Conservation (phyloP, 1,139 yeast species). For the Taphrina flavorubra region DNA sequence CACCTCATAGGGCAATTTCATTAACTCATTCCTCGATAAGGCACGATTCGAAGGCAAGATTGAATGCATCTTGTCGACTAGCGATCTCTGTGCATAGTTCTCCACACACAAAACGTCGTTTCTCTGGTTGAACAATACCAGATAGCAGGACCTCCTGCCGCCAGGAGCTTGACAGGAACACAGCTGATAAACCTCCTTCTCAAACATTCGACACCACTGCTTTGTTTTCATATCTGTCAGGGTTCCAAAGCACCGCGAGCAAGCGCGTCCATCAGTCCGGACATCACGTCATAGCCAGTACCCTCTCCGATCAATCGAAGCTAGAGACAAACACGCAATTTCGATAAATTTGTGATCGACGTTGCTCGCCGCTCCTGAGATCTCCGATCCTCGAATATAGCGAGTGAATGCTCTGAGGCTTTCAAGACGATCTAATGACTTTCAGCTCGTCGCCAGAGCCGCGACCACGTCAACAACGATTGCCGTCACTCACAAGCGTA, state of each 20-base stretch:
- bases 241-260: neutral
- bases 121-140: no score
- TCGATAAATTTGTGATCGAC: constrained; percentile 14
- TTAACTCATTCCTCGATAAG: no score
- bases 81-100: no score
- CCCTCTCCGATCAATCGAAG: neutral
- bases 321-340: constrained; percentile 17
- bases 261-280: neutral
- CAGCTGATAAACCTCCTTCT: no score
- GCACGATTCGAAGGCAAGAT: no score
- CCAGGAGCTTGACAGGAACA: no score
- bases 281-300: constrained; percentile 1
- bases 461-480: constrained; percentile 20
- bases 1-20: no score
- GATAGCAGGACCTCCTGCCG: no score
- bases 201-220: no score
- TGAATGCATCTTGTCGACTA: no score
- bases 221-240: no score
- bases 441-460: constrained; percentile 25
- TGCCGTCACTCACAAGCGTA: constrained; percentile 32
- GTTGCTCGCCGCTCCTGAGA: constrained; percentile 1
- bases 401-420: constrained; percentile 7
- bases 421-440: neutral
- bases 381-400: neutral
- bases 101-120: no score